Evolutionary conservation across 495 filamentous ascomycete species (phyloP).

Genomic region (Lophiostoma macrostomum): DNA sequence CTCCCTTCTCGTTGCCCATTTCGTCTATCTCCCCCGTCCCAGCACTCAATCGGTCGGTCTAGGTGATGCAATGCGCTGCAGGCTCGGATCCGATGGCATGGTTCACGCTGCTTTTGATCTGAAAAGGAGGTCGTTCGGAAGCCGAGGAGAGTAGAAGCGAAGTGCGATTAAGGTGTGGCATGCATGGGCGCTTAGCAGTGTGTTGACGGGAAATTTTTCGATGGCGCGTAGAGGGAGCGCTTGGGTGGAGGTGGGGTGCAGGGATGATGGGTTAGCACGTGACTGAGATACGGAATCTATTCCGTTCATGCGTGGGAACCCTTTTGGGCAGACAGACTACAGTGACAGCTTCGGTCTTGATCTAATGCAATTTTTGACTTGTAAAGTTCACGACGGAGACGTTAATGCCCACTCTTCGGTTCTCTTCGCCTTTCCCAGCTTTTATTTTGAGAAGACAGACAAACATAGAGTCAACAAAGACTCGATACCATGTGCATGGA

Average conservation of each 20-base stretch:
- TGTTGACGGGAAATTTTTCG: background rate
- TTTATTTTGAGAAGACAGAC: no score
- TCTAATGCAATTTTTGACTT: no score
- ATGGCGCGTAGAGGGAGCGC: background rate
- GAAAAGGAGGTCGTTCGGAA: background rate
- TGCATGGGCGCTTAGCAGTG: slow-evolving; percentile 23
- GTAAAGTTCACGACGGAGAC: no score
- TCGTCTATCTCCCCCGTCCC: background rate
- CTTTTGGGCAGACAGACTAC: no score
- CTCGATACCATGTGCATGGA: no score
- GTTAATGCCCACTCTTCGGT: no score
- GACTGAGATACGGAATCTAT: no score
- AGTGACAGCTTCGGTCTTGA: no score
- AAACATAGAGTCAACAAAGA: no score
- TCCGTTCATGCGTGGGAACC: no score
- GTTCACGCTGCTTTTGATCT: background rate
- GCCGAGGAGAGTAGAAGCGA: background rate
- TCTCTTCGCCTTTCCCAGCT: no score
- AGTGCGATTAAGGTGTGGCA: slow-evolving; percentile 10
- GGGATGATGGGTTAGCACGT: background rate
- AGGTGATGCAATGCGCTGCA: background rate
- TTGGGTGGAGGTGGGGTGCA: background rate
- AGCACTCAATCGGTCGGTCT: no score
- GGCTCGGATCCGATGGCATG: background rate
- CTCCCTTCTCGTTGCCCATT: background rate